Conservation (phyloP, 1,139 yeast species). For the Spencermartinsiella ligniputridi region DNA sequence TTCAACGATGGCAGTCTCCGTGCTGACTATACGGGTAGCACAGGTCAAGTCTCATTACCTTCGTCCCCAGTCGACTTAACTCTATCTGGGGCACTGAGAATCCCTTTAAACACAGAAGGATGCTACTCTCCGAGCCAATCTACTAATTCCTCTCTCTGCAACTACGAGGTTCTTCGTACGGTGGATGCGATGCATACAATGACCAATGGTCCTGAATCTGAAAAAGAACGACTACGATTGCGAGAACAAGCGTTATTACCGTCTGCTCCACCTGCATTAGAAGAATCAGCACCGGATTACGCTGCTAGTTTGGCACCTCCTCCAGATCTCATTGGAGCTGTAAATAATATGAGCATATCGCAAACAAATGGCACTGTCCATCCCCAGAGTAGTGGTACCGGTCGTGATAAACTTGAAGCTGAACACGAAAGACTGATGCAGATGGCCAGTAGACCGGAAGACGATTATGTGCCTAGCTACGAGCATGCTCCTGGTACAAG, state of each 20-base stretch:
- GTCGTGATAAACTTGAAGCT: constrained; percentile 27
- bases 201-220: constrained; percentile 26
- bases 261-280: constrained; percentile 50
- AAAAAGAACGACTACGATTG: constrained; percentile 51
- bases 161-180: constrained; percentile 3
- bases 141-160: constrained; percentile 2
- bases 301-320: constrained; percentile 5
- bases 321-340: constrained; percentile 5
- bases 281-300: neutral
- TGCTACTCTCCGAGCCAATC: neutral
- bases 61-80: neutral
- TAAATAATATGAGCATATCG: neutral
- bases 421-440: constrained; percentile 25
- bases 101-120: neutral
- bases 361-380: neutral
- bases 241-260: constrained; percentile 58
- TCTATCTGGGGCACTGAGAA: neutral
- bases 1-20: neutral
- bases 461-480: constrained; percentile 24
- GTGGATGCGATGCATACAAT: constrained; percentile 12
- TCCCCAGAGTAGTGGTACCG: neutral
- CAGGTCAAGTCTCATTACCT: neutral
- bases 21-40: neutral
- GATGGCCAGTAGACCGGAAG: constrained; percentile 25
- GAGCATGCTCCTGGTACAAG: constrained; percentile 10